phyloP scores from a whole-genome alignment of 2,329 filamentous ascomycete species.

The Aspergillus sp. region DNA sequence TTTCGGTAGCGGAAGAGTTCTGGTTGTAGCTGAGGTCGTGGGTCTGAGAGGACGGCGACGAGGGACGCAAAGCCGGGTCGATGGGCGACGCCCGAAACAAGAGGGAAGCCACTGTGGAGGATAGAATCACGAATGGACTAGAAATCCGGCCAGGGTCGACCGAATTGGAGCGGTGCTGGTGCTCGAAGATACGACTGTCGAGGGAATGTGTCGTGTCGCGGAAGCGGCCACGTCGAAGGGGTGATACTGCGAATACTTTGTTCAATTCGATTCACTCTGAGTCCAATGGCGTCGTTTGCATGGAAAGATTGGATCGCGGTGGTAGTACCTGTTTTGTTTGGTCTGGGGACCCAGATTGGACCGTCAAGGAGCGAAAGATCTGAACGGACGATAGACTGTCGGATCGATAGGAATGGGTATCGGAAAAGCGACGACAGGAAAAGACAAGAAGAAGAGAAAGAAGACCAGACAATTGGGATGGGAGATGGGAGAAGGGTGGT shows the following conservation, averaged over 20 bases:
- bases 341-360: background rate
- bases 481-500: background rate
- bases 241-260: background rate
- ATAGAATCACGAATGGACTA: constrained; percentile 43
- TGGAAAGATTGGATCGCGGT: too few species aligned
- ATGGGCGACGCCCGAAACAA: constrained; percentile 60
- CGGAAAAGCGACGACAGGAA: background rate
- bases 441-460: background rate
- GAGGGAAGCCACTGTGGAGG: constrained; percentile 59
- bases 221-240: constrained; percentile 20
- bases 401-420: background rate
- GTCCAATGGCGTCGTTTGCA: too few species aligned
- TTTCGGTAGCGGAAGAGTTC: constrained; percentile 46
- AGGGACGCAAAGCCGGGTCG: constrained; percentile 46
- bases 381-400: constrained; percentile 10
- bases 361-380: constrained; percentile 16
- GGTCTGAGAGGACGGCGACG: constrained; percentile 44
- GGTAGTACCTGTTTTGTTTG: background rate
- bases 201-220: constrained; percentile 10
- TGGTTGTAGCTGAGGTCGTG: constrained; percentile 38
- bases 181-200: constrained; percentile 1
- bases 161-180: constrained; percentile 23
- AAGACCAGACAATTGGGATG: background rate
- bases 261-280: background rate
- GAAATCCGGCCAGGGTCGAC: constrained; percentile 32